Base-by-base conservation (phyloP, 768 basidiomycete species). In the Boletus vinaceobasis region DNA sequence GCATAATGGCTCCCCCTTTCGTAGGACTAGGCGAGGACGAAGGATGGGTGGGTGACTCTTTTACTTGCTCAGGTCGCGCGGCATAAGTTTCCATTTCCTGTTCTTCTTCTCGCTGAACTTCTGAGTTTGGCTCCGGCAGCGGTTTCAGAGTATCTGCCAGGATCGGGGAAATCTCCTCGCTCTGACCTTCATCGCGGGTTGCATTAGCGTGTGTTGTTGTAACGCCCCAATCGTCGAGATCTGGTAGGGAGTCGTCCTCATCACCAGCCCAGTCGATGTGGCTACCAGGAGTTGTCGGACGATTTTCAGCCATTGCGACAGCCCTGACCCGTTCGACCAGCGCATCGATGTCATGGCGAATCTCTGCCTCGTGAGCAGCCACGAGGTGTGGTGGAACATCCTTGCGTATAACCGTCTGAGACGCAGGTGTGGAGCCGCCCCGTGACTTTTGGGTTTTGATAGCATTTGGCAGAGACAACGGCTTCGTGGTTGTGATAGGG, bases 231-330 rank as follows among this genome's bases (percentile, higher is more conserved):
- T 93, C 91, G 65, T 93, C 83, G 27, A 93, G 76, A 70, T 90
- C 88, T 6, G 91, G 90, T 2, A 93, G 74, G 57, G 80, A 84
- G 56, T 82, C 81, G 58, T 93, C 90, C 53, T 93, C 90, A 60
- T 92, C 89, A 35, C 86, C 87, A 39, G 91, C 91, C 91, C 91
- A 93, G 70, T 93, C 90, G 54, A 92, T 87, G 59, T 92, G 89
- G 54, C 84, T 88, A 33, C 85, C 86, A 14, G 87, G 87, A 1
- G 87, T 87, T 15, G 80, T 73, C 13, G 88, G 85, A 42, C 87
- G 74, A 62, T 82, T 76, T 49, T 81, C 76, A 32, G 77, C 84
- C 83, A 90, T 88, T 9, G 87, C 87, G 7, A 83, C 82, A 9
- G 87, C 84, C 45, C 88, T 75, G 11, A 88, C 85, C 48, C 83